Evolutionary conservation across 345 rosid genomes (phyloP).

Genomic region (Trapa bicornis): DNA sequence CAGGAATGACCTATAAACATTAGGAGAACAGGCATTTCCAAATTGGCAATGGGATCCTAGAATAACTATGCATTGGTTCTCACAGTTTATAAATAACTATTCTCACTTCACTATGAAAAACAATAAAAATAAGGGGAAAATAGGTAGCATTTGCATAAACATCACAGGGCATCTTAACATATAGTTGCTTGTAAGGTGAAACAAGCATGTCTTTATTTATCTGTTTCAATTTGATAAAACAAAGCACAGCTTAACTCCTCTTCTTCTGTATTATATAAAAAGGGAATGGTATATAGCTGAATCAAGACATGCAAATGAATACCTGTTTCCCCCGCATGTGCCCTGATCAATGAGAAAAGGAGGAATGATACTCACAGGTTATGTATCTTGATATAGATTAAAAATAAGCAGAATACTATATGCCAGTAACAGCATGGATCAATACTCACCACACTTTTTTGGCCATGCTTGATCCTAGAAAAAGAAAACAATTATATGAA

Average conservation of each 20-base stretch:
- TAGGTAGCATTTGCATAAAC: no score
- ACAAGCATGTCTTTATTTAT: background rate
- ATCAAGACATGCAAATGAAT: background rate
- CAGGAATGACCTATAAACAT: conserved; percentile 26
- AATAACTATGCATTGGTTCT: no score
- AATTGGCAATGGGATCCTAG: background rate
- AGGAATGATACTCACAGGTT: background rate
- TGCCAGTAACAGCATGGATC: background rate
- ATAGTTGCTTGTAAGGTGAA: background rate
- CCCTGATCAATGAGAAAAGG: conserved; percentile 12
- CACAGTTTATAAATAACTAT: background rate
- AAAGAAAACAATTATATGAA: conserved; percentile 2
- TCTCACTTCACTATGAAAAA: background rate
- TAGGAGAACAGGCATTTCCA: conserved; percentile 1
- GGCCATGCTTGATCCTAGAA: conserved; percentile 55
- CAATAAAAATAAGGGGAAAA: background rate
- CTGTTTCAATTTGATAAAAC: background rate
- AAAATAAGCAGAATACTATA: no score
- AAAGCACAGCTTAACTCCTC: background rate
- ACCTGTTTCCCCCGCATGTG: conserved; percentile 55
- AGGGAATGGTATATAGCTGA: background rate
- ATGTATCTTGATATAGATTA: background rate
- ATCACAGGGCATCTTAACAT: background rate
- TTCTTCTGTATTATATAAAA: no score
- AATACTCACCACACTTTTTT: conserved; percentile 38